Evolutionary conservation across 1,284 basidiomycete species (phyloP).

Genomic region (Hortiboletus rubellus): DNA sequence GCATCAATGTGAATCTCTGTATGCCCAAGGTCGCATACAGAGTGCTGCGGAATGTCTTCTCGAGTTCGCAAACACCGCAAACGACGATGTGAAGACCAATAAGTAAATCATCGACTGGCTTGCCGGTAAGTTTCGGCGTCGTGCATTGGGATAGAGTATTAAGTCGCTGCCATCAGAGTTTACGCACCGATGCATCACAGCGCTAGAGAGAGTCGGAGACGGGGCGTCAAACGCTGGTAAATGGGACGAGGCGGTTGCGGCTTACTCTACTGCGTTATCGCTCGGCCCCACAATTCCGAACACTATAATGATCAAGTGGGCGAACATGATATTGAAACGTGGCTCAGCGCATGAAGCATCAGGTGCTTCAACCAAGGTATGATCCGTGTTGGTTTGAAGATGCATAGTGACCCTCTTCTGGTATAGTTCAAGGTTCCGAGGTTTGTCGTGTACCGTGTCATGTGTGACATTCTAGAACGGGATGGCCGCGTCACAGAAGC

Average conservation of each 20-base stretch:
- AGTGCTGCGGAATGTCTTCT: not conserved
- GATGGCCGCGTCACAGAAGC: not conserved
- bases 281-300: not conserved
- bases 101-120: not conserved
- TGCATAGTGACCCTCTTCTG: not conserved
- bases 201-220: not conserved
- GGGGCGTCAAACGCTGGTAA: not conserved
- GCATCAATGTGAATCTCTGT: not conserved
- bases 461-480: not conserved
- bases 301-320: constrained; percentile 11
- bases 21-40: not conserved
- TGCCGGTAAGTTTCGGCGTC: not conserved
- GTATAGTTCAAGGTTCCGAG: not conserved
- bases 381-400: not conserved
- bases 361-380: not conserved
- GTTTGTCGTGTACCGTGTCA: not conserved
- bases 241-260: constrained; percentile 1
- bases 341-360: not conserved
- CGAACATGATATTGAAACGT: not conserved
- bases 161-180: not conserved
- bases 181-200: not conserved
- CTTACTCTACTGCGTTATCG: constrained; percentile 5
- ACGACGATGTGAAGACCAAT: not conserved
- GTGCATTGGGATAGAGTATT: too few relatives aligned
- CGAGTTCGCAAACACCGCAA: not conserved